These are phyloP conservation scores for Microbotryum silenes-acaulis DNA, from an alignment of 1,284 basidiomycete genomes.

Conservation along the genomic window DNA sequence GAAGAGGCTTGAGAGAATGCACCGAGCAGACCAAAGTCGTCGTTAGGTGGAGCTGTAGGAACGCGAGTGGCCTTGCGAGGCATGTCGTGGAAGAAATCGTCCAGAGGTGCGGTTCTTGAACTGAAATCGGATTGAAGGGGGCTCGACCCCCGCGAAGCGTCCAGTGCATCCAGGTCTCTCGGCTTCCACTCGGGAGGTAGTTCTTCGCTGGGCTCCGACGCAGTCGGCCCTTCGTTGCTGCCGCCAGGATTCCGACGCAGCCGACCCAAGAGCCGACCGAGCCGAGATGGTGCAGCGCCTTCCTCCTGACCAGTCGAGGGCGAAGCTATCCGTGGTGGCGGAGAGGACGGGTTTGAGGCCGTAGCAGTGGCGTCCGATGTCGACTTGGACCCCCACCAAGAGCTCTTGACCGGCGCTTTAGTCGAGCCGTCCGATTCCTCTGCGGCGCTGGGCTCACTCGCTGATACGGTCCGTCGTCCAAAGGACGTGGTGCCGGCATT, in stretches of 20 bases:
- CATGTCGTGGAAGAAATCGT: constrained; percentile 11
- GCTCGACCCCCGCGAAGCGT: neutral
- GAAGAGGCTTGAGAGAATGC: constrained; percentile 16
- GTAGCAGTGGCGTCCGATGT: neutral
- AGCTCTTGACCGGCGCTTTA: neutral
- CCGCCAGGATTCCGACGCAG: neutral
- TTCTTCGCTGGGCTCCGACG: neutral
- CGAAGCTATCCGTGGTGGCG: constrained; percentile 2
- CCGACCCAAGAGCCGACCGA: constrained; percentile 21
- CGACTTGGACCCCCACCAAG: constrained; percentile 9
- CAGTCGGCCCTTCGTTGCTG: neutral
- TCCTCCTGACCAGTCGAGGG: constrained; percentile 6
- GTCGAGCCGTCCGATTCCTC: constrained; percentile 11
- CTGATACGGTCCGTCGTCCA: neutral
- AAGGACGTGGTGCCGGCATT: neutral
- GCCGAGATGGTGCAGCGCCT: constrained; percentile 1
- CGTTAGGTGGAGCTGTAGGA: constrained; percentile 7
- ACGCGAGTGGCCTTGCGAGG: neutral
- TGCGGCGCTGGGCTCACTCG: constrained; percentile 7
- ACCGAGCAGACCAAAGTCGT: constrained; percentile 25
- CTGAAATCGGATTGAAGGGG: neutral
- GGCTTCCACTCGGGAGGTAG: constrained; percentile 3
- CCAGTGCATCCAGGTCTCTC: constrained; percentile 18
- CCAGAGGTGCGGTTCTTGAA: neutral
- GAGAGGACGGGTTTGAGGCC: constrained; percentile 8